Base-by-base conservation (phyloP, 306 rosid genomes). In the Trichosanthes cucumerina region DNA sequence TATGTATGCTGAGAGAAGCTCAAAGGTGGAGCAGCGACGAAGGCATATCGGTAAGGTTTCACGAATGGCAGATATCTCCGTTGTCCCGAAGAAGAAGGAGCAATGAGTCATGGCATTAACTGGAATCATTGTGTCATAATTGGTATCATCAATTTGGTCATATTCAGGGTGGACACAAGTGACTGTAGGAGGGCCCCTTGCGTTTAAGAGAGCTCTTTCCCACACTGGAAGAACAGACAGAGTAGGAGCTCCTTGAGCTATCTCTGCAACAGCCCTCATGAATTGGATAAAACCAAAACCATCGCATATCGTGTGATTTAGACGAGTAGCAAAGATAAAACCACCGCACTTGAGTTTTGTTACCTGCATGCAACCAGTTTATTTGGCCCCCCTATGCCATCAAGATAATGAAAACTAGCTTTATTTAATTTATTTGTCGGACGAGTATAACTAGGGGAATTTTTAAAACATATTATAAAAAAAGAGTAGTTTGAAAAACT, bases 301-400 rank as follows among this genome's bases (percentile, higher is more conserved):
- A 3, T 81, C 87, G 0, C 49, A 8, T 62, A 84, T 64, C 0
- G 84, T 79, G 52, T 81, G 89, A 24, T 84, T 86, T 15, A 81
- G 0, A 0, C 84, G 82, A 34, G 77, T 0, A 0, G 85, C 87
- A 2, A 81, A 33, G 1, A 79, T 54, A 46, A 86, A 79, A 33
- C 85, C 85, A n/a, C 84, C 85, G 0, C 89, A 86, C 0, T 36
- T 72, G 0, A 84, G 58, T 4, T 64, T n/a, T 0, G 89, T 86
- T 10, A 83, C 85, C 89, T 81, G 0, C 26, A 3, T 7, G 1
- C n/a, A n/a, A n/a, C n/a, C n/a, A n/a, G n/a, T n/a, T n/a, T n/a
- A n/a, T n/a, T n/a, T n/a, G n/a, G n/a, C n/a, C n/a, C n/a, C n/a
- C n/a, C n/a, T n/a, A n/a, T n/a, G n/a, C n/a, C n/a, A n/a, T n/a